phyloP scores from a whole-genome alignment of 2,329 filamentous ascomycete genomes.

The Diaporthe sp. region DNA sequence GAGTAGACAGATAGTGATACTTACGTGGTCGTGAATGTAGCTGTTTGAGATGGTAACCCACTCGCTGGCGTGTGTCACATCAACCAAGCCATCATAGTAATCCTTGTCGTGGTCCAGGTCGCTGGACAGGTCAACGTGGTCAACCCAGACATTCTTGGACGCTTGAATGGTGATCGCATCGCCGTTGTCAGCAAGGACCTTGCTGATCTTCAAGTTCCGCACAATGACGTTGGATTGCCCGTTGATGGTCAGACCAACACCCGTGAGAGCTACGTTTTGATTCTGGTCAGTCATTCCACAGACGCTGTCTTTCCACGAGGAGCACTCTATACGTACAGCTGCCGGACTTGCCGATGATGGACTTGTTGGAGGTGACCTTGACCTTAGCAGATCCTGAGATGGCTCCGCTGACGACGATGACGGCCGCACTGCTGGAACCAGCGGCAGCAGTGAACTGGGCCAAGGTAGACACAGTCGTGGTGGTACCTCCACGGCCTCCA shows the following conservation, averaged over 20 bases:
- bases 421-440: constrained; percentile 57
- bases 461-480: constrained; percentile 67
- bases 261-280: constrained; percentile 48
- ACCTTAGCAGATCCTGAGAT: constrained; percentile 59
- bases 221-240: constrained; percentile 70
- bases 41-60: constrained; percentile 65
- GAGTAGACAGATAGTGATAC: not conserved
- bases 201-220: constrained; percentile 70
- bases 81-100: constrained; percentile 77
- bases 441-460: constrained; percentile 63
- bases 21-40: constrained; percentile 61
- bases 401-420: constrained; percentile 60
- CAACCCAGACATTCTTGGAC: constrained; percentile 73
- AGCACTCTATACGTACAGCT: constrained; percentile 39
- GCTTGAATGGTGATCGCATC: constrained; percentile 71
- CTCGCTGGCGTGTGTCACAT: constrained; percentile 73
- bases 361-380: constrained; percentile 62
- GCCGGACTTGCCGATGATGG: constrained; percentile 59
- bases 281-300: not conserved
- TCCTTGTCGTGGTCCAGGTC: constrained; percentile 73
- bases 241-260: constrained; percentile 66
- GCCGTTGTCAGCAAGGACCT: constrained; percentile 67
- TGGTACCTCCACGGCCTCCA: constrained; percentile 65
- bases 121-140: constrained; percentile 75
- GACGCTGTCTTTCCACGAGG: not conserved